These are phyloP conservation scores for Mucuna pruriens DNA, from an alignment of 306 rosid species.

Conservation along the genomic window DNA sequence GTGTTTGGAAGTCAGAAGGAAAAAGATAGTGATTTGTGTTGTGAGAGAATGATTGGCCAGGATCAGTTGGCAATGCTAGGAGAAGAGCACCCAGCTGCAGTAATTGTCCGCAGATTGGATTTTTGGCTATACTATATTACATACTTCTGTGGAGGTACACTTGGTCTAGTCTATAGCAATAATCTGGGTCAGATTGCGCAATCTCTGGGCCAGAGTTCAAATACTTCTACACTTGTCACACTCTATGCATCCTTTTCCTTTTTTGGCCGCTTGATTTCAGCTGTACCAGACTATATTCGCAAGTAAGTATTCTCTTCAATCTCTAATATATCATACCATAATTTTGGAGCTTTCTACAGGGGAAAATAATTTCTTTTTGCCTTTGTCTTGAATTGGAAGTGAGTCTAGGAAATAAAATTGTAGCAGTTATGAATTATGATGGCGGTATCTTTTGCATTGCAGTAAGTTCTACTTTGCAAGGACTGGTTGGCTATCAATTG, in stretches of 20 bases:
- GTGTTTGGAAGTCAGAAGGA: conserved; percentile 23
- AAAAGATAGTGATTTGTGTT: conserved; percentile 44
- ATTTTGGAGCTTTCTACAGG: neutral
- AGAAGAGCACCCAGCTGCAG: conserved; percentile 73
- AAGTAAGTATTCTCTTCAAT: conserved; percentile 53
- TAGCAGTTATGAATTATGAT: conserved; percentile 26
- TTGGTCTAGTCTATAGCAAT: conserved; percentile 94
- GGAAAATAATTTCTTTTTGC: neutral
- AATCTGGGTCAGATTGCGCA: conserved; percentile 94
- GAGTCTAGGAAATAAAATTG: conserved; percentile 19
- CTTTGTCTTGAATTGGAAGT: conserved; percentile 20
- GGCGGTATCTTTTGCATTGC: conserved; percentile 36
- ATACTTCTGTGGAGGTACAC: conserved; percentile 90
- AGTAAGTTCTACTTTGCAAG: conserved; percentile 93
- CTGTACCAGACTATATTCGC: conserved; percentile 83
- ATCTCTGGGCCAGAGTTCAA: conserved; percentile 67
- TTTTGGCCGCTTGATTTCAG: conserved; percentile 94
- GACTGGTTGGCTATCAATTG: conserved; percentile 87
- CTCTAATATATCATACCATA: neutral
- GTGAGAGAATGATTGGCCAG: conserved; percentile 48
- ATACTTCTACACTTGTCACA: conserved; percentile 65
- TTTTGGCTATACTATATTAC: conserved; percentile 88
- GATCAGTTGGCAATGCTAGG: conserved; percentile 79
- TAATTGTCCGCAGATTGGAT: conserved; percentile 67
- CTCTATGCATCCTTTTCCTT: conserved; percentile 90